phyloP scores from a whole-genome alignment of 2,329 filamentous ascomycete genomes.

The Paraphoma sp. region DNA sequence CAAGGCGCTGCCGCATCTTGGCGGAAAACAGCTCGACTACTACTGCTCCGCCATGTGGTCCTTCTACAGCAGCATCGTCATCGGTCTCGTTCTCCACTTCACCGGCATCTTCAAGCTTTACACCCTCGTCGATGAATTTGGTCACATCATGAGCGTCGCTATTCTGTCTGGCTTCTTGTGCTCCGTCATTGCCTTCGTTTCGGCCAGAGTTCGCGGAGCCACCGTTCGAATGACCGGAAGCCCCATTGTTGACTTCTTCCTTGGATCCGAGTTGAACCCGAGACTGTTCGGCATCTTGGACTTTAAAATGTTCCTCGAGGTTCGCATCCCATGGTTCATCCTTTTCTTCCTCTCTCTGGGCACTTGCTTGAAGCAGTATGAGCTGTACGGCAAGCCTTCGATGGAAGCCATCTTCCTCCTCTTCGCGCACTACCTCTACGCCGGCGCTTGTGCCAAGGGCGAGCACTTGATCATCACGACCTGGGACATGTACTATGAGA shows the following conservation, averaged over 20 bases:
- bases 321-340: conserved; percentile 91
- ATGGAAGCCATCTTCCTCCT: conserved; percentile 84
- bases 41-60: conserved; percentile 91
- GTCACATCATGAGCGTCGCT: conserved; percentile 88
- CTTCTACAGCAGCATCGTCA: conserved; percentile 82
- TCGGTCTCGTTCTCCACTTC: conserved; percentile 77
- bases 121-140: conserved; percentile 93
- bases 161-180: conserved; percentile 90
- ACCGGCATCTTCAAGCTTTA: conserved; percentile 87
- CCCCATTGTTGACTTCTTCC: conserved; percentile 86
- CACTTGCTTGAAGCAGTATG: conserved; percentile 81
- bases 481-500: conserved; percentile 98
- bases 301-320: conserved; percentile 96
- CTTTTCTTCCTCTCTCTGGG: conserved; percentile 79
- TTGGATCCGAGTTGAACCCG: conserved; percentile 87
- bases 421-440: conserved; percentile 90
- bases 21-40: conserved; percentile 87
- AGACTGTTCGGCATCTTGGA: conserved; percentile 84
- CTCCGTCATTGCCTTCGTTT: conserved; percentile 83
- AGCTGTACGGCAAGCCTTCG: conserved; percentile 83
- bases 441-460: conserved; percentile 89
- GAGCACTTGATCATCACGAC: conserved; percentile 90
- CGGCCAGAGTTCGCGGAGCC: conserved; percentile 78
- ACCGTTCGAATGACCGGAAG: conserved; percentile 92
- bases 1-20: conserved; percentile 82